These are phyloP conservation scores for Pleurotus eryngii DNA, from an alignment of 768 basidiomycete species.

Conservation along the genomic window DNA sequence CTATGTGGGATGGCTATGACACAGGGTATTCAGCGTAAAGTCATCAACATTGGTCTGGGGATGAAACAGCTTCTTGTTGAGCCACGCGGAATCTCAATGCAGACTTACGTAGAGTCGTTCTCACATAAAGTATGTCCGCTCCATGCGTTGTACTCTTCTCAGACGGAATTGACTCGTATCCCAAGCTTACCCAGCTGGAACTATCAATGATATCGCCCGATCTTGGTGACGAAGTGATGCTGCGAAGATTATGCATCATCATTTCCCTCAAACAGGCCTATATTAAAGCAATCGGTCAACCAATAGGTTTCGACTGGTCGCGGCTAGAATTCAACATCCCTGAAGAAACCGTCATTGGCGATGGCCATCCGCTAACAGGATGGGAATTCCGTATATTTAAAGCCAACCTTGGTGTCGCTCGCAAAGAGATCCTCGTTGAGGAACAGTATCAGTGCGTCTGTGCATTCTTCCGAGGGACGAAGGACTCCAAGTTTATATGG, in stretches of 20 bases:
- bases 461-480: conserved; percentile 71
- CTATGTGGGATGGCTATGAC: conserved; percentile 85
- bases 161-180: background rate
- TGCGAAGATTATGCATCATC: conserved; percentile 74
- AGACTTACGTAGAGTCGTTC: conserved; percentile 67
- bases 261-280: conserved; percentile 80
- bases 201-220: conserved; percentile 48
- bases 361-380: conserved; percentile 65
- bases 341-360: conserved; percentile 57
- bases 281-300: conserved; percentile 81
- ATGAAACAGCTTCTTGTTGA: conserved; percentile 66
- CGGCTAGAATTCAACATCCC: conserved; percentile 80
- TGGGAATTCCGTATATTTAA: conserved; percentile 88
- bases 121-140: conserved; percentile 62
- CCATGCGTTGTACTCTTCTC: background rate
- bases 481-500: conserved; percentile 69
- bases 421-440: conserved; percentile 50
- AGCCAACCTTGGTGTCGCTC: conserved; percentile 66
- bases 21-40: conserved; percentile 70
- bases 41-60: conserved; percentile 81
- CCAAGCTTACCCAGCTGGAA: conserved; percentile 40
- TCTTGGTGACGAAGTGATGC: conserved; percentile 57
- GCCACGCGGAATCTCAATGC: conserved; percentile 54
- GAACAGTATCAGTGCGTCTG: conserved; percentile 76
- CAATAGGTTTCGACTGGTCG: conserved; percentile 75